Conservation (phyloP, 2,329 filamentous ascomycete genomes). For the Chaetomium globosum region DNA sequence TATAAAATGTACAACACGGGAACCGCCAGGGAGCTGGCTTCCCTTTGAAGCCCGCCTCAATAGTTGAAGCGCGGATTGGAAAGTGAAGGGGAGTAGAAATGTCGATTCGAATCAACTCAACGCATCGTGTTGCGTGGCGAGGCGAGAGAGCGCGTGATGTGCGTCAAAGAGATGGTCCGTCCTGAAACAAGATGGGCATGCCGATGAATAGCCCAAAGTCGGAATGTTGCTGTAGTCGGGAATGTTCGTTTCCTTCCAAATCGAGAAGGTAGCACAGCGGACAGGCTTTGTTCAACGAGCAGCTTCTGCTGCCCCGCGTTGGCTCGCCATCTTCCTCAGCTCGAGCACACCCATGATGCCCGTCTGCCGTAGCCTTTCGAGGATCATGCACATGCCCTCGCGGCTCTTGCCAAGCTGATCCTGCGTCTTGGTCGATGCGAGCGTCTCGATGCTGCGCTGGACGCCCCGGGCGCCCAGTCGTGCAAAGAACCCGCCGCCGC, state of each 20-base stretch:
- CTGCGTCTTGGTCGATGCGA: slow-evolving; percentile 75
- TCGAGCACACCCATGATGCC: slow-evolving; percentile 62
- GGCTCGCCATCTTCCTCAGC: slow-evolving; percentile 51
- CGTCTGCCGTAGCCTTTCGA: slow-evolving; percentile 67
- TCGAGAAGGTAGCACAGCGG: not conserved
- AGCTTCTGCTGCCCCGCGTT: slow-evolving; percentile 35
- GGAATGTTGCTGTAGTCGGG: too few relatives aligned
- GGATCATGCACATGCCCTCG: slow-evolving; percentile 79
- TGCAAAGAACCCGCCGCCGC: slow-evolving; percentile 55
- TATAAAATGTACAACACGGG: slow-evolving; percentile 31
- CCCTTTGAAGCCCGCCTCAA: slow-evolving; percentile 14
- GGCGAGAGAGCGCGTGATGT: slow-evolving; percentile 2
- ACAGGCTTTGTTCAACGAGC: slow-evolving; percentile 10
- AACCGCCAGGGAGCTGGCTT: slow-evolving; percentile 5
- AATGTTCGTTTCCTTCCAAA: too few relatives aligned
- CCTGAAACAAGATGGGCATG: not conserved
- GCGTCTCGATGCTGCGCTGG: slow-evolving; percentile 76
- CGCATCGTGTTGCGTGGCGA: not conserved
- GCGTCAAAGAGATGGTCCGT: not conserved
- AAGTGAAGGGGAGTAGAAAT: not conserved
- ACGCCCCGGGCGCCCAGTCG: slow-evolving; percentile 71
- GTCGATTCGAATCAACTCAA: not conserved
- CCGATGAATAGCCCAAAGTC: not conserved
- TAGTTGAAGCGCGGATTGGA: not conserved
- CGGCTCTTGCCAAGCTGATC: slow-evolving; percentile 78